Percentiles rank a stretch among this genome's conserved stretches.
Evolutionary conservation across 139 green algal species (phyloP).

Genomic region (Limnomonas spitsbergensis): DNA sequence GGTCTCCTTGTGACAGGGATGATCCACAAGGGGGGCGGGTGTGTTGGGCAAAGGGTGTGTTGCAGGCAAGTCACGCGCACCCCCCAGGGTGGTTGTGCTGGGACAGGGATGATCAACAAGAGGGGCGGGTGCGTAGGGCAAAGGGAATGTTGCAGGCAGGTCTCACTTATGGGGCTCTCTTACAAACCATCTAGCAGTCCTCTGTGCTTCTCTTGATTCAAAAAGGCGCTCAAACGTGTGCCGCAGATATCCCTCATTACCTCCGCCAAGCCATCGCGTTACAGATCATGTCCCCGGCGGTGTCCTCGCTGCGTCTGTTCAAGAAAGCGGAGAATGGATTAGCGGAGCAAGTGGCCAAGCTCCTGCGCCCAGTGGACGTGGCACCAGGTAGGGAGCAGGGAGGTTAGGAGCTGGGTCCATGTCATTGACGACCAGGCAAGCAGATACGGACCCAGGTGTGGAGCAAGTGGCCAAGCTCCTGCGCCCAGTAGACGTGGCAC

Average conservation of each 20-base stretch:
- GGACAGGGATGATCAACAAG: no score
- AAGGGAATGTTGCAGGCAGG: conserved; percentile 43
- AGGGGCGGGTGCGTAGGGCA: no score
- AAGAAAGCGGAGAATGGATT: conserved; percentile 26
- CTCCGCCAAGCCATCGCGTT: not conserved
- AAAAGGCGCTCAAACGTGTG: no score
- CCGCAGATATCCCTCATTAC: conserved; percentile 4
- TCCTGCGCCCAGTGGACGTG: conserved; percentile 28
- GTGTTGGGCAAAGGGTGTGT: no score
- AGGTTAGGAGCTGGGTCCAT: not conserved
- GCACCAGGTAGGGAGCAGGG: not conserved
- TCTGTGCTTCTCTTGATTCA: no score
- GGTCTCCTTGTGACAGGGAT: no score
- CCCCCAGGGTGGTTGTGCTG: conserved; percentile 29
- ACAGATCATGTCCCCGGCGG: conserved; percentile 14
- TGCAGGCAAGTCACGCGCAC: conserved; percentile 56
- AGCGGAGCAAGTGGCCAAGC: conserved; percentile 30
- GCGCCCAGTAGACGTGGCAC: conserved; percentile 21
- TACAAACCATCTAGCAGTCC: no score
- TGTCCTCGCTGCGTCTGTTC: conserved; percentile 23
- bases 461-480: conserved; percentile 30
- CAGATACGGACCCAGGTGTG: no score
- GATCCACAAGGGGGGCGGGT: no score
- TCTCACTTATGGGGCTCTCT: no score
- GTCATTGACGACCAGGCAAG: no score